Evolutionary conservation across 768 basidiomycete genomes (phyloP).

Genomic region (Mycena belliarum): DNA sequence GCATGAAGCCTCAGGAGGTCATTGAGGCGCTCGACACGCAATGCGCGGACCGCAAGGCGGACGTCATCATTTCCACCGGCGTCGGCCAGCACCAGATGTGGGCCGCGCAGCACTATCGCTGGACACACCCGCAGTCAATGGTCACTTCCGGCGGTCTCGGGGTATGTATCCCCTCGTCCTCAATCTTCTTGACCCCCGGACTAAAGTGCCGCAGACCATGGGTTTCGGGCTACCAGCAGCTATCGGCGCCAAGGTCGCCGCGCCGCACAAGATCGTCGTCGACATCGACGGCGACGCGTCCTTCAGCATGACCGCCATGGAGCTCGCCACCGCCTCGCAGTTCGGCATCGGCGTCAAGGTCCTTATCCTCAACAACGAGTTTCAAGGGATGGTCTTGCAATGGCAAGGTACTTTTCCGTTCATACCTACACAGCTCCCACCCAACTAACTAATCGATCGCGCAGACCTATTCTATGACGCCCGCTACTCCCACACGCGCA

Average conservation of each 20-base stretch:
- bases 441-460: neutral
- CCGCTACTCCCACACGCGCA: slow-evolving; percentile 94
- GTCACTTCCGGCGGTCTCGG: slow-evolving; percentile 95
- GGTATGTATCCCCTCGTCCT: slow-evolving; percentile 44
- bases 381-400: slow-evolving; percentile 99
- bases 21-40: slow-evolving; percentile 89
- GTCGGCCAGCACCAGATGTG: slow-evolving; percentile 99
- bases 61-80: slow-evolving; percentile 88
- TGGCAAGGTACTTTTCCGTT: slow-evolving; percentile 79
- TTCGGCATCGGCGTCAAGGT: slow-evolving; percentile 95
- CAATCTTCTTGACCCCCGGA: slow-evolving; percentile 7
- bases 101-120: slow-evolving; percentile 93
- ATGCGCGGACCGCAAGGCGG: slow-evolving; percentile 77
- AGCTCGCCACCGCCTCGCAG: slow-evolving; percentile 91
- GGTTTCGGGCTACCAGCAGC: slow-evolving; percentile 94
- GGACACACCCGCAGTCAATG: slow-evolving; percentile 85
- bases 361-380: slow-evolving; percentile 91
- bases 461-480: slow-evolving; percentile 92
- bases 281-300: slow-evolving; percentile 98
- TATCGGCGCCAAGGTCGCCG: slow-evolving; percentile 96
- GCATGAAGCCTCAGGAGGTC: slow-evolving; percentile 96
- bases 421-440: neutral
- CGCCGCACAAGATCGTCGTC: slow-evolving; percentile 89
- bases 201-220: slow-evolving; percentile 71
- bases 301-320: slow-evolving; percentile 99